Evolutionary conservation across 164 flowering plant species (phyloP), one percentile per base, ranked within the genome.

Genomic region (Cinnamomum micranthum): DNA sequence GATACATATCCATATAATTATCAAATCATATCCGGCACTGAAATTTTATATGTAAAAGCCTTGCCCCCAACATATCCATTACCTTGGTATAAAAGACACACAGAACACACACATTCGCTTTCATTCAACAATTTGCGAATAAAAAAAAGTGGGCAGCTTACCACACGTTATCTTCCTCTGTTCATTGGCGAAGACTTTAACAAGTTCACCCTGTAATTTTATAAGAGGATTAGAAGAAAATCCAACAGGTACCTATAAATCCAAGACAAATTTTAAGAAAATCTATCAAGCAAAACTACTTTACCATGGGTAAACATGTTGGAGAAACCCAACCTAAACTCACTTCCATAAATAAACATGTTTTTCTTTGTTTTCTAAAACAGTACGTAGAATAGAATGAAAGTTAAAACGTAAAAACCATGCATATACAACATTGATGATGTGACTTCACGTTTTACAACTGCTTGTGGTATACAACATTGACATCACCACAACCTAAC

Each of bases 101-200:
- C 50, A 25, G 5, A 27, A 65, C 17, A 65, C 60, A 72, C 2
- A 50, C 31, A 50, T 17, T 24, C 65, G n/a, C 14, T 41, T 31
- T 12, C 27, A 47, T 68, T 10, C 63, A 41, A 58, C 41, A 41
- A 68, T 22, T 41, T 23, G 22, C 17, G 27, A 28, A 64, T 24
- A 28, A 23, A 47, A 59, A 59, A 73, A 47, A 33, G 23, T 58
- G 62, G 47, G 63, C 17, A 58, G 67, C 90, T 83, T 78, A 95
- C 99, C 97, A 83, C 90, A 88, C 52, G 86, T 82, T 70, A 95
- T 95, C 90, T 93, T 95, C 69, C 82, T 83, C 68, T 92, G 86
- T 69, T 90, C 99, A 87, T 95, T 95, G 17, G 98, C 99, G 71
- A 93, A 93, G 74, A 93, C 96, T 80, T 82, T 91, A 51, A 91